Base-by-base conservation (phyloP, 1,284 basidiomycete species). In the Schizophyllum commune region DNA sequence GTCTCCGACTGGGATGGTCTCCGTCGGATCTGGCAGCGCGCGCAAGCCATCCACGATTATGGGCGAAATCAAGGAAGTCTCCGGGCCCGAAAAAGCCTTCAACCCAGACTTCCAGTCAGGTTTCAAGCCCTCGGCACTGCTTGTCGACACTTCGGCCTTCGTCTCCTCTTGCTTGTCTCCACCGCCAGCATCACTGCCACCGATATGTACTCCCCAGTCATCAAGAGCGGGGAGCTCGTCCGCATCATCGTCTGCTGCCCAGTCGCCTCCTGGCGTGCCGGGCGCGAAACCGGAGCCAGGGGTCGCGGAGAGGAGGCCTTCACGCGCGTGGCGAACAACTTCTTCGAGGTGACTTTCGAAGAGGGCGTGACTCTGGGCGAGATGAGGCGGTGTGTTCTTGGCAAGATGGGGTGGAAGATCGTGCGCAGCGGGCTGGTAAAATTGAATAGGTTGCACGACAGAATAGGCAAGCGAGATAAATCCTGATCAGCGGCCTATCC, bases 191-290 rank as follows among this genome's bases (percentile, higher is more conserved):
- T 22, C 66, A 72, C 19, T 83, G 77, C 53, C 20, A 13, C 53
- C 20, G 19, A 21, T 17, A 33, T 77, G 78, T 52, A 89, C 80
- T 32, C 87, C 89, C 90, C 90, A 92, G 68, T 92, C 90, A 68
- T 91, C 83, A 20, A 92, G 76, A 73, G 91, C 89, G 11, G 90
- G 90, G 5, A 92, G 75, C 66, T 82, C 85, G 68, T 91, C 89
- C 3, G 19, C 53, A 65, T 92, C 90, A 62, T 92, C 89, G 63
- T 91, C 89, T 33, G 85, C 86, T 32, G 90, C 90, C 90, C 90
- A 92, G 72, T 92, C 90, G 60, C 78, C 84, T 52, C 85, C 85
- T 9, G 88, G 87, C 0, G 88, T 88, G n/a, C 80, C 74, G 17
- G 87, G 85, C 47, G 86, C 75, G 64, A 86, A 47, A 2, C 39